Evolutionary conservation across 2,329 filamentous ascomycete species (phyloP).

Genomic region (Calonectria honghensis): DNA sequence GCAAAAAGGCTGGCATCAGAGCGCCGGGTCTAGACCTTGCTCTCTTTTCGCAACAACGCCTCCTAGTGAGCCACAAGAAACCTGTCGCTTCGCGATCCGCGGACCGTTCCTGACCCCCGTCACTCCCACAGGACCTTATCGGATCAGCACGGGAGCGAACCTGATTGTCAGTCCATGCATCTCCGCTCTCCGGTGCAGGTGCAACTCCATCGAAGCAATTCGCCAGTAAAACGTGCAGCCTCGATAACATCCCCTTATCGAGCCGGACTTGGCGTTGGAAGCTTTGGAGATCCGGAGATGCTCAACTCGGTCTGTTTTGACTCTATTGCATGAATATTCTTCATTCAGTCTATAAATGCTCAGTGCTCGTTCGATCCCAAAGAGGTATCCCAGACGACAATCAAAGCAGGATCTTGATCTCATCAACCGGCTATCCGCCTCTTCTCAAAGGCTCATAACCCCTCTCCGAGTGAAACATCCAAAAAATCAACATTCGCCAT

Average conservation of each 20-base stretch:
- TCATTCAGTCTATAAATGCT: conserved; percentile 49
- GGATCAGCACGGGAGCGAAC: conserved; percentile 45
- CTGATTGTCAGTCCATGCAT: conserved; percentile 46
- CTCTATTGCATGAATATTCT: conserved; percentile 30
- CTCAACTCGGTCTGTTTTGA: conserved; percentile 12
- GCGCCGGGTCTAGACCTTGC: conserved; percentile 5
- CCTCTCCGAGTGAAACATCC: neutral
- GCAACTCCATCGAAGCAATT: conserved; percentile 38
- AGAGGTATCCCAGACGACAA: conserved; percentile 28
- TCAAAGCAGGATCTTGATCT: conserved; percentile 41
- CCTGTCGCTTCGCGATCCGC: conserved; percentile 42
- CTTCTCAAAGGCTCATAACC: neutral
- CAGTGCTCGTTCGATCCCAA: conserved; percentile 30
- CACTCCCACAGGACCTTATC: conserved; percentile 48
- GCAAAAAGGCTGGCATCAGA: conserved; percentile 15
- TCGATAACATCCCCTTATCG: conserved; percentile 46
- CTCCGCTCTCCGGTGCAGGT: conserved; percentile 52
- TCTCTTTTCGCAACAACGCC: conserved; percentile 1
- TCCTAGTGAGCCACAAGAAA: neutral
- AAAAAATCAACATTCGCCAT: conserved; percentile 46
- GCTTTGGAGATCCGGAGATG: conserved; percentile 54
- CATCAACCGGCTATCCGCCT: neutral
- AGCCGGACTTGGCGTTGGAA: conserved; percentile 44
- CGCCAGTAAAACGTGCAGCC: conserved; percentile 43
- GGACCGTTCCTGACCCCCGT: conserved; percentile 45